Percentiles rank a stretch among this genome's conserved stretches.
Evolutionary conservation across 495 filamentous ascomycete genomes (phyloP).

Genomic region (Eremomyces bilateralis): DNA sequence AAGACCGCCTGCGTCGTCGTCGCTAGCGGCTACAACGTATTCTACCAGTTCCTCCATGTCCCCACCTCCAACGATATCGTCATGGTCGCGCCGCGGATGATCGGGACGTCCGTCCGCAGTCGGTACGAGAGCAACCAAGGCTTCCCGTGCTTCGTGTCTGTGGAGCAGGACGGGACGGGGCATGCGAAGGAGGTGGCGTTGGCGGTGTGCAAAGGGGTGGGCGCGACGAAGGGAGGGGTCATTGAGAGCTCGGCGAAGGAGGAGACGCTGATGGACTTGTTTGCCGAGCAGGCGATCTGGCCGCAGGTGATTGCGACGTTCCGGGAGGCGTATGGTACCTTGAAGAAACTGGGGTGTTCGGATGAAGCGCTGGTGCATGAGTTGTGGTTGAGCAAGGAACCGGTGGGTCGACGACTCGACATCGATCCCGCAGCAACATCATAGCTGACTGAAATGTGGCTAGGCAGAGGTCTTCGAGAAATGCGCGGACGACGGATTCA

Average conservation of each 20-base stretch:
- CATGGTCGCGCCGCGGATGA: constrained; percentile 8
- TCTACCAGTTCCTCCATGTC: constrained; percentile 6
- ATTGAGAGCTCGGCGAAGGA: constrained; percentile 5
- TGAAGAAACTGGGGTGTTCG: constrained; percentile 6
- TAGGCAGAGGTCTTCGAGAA: constrained; percentile 5
- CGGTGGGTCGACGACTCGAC: background rate
- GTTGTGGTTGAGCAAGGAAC: constrained; percentile 10
- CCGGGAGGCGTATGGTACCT: constrained; percentile 3
- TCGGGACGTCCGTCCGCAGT: constrained; percentile 6
- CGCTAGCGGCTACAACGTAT: constrained; percentile 7
- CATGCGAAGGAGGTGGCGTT: constrained; percentile 5
- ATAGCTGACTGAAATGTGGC: background rate
- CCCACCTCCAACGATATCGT: constrained; percentile 5
- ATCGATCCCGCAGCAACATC: background rate
- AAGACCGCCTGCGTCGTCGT: constrained; percentile 6
- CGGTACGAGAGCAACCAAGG: constrained; percentile 3
- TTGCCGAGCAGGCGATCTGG: constrained; percentile 8
- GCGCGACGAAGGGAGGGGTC: constrained; percentile 6
- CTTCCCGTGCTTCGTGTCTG: constrained; percentile 8
- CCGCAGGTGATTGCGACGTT: constrained; percentile 5
- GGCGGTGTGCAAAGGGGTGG: constrained; percentile 5
- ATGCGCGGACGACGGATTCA: constrained; percentile 5
- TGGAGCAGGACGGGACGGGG: constrained; percentile 8
- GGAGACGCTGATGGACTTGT: constrained; percentile 7
- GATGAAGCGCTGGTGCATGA: constrained; percentile 8